Percentiles rank a stretch among this genome's conserved stretches.
phyloP scores from a whole-genome alignment of 257 asterid species.

The Plantago major region DNA sequence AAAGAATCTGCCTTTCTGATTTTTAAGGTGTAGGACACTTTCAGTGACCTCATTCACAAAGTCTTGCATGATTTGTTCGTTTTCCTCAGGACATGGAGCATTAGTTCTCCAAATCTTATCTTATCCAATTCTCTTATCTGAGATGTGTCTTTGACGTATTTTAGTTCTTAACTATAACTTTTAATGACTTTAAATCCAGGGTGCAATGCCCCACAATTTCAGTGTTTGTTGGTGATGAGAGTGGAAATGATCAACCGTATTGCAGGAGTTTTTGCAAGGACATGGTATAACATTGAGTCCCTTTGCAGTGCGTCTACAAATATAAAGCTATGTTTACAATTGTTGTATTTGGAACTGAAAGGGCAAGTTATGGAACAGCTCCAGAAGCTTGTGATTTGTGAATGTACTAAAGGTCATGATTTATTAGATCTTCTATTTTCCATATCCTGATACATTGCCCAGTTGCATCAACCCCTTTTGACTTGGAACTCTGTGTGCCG shows the following conservation, averaged over 20 bases:
- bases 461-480: neutral
- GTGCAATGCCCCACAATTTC: constrained; percentile 76
- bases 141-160: constrained; percentile 11
- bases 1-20: neutral
- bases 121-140: neutral
- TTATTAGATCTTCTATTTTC: constrained; percentile 14
- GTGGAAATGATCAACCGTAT: constrained; percentile 97
- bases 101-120: neutral
- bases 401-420: constrained; percentile 74
- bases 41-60: too few species aligned
- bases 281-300: constrained; percentile 95
- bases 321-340: constrained; percentile 93
- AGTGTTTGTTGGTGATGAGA: constrained; percentile 96
- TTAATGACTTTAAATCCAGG: constrained; percentile 36
- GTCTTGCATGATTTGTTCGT: too few species aligned
- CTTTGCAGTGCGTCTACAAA: constrained; percentile 97
- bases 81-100: too few species aligned
- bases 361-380: constrained; percentile 89
- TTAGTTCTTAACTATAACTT: neutral
- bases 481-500: too few species aligned
- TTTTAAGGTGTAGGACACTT: neutral
- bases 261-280: constrained; percentile 95
- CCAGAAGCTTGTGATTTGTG: constrained; percentile 83
- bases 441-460: neutral
- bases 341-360: constrained; percentile 89